Percentiles rank a stretch among this genome's conserved stretches.
Evolutionary conservation across 2,329 filamentous ascomycete species (phyloP).

Genomic region (Aspergillus sp.): DNA sequence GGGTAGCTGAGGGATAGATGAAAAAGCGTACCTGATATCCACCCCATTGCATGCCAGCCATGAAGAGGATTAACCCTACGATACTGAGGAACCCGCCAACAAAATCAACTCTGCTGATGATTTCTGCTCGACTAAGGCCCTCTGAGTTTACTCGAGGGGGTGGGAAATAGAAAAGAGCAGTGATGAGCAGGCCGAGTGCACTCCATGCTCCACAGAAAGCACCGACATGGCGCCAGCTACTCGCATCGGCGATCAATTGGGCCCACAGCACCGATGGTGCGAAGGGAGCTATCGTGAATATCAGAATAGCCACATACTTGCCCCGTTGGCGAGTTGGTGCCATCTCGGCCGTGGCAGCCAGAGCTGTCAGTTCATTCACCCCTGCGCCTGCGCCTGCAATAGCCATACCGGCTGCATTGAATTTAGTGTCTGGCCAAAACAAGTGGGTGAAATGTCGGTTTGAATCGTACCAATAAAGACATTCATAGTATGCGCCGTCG

Average conservation of each 20-base stretch:
- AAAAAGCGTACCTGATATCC: conserved; percentile 42
- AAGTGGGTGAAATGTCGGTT: conserved; percentile 12
- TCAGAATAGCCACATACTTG: conserved; percentile 60
- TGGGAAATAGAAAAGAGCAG: conserved; percentile 47
- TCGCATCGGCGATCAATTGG: conserved; percentile 54
- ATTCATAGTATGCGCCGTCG: conserved; percentile 60
- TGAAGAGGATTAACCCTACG: conserved; percentile 48
- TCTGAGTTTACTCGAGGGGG: conserved; percentile 44
- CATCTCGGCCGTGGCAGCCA: conserved; percentile 67
- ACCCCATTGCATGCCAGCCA: conserved; percentile 54
- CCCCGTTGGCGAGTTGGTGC: conserved; percentile 65
- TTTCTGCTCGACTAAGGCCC: conserved; percentile 39
- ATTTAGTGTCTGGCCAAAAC: neutral
- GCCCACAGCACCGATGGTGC: conserved; percentile 62
- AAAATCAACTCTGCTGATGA: conserved; percentile 51
- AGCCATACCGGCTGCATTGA: conserved; percentile 50
- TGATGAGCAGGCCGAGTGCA: conserved; percentile 43
- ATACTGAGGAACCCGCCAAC: conserved; percentile 51
- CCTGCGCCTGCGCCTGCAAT: conserved; percentile 66
- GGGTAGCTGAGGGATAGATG: neutral
- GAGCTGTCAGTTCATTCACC: conserved; percentile 66
- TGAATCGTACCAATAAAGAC: conserved; percentile 55
- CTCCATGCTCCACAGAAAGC: conserved; percentile 45
- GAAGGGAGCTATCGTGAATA: conserved; percentile 64
- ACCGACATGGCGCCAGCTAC: conserved; percentile 46